phyloP scores from a whole-genome alignment of 1,284 basidiomycete species.

The Sanghuangporus weigelae region DNA sequence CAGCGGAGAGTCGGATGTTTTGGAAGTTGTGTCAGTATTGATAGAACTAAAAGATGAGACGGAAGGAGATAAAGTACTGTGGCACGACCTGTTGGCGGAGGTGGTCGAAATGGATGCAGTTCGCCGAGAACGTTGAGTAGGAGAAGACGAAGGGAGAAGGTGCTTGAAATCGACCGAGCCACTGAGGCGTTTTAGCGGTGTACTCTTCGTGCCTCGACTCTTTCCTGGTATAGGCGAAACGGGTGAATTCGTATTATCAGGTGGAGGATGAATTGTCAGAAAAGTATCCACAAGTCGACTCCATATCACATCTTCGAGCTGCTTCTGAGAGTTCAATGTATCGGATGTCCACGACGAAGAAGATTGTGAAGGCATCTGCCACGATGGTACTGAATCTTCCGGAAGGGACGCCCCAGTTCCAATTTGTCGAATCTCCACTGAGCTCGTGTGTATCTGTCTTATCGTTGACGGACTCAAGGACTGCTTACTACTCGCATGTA shows the following conservation, averaged over 20 bases:
- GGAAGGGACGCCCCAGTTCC: not conserved
- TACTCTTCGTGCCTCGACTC: not conserved
- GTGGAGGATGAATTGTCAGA: conserved; percentile 47
- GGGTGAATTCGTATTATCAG: conserved; percentile 14
- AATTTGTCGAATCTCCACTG: not conserved
- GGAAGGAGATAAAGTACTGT: not conserved
- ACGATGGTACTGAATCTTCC: conserved; percentile 1
- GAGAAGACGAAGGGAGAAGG: not conserved
- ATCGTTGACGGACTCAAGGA: not conserved
- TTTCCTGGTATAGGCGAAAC: not conserved
- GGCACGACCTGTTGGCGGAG: not conserved
- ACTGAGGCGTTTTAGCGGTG: not conserved
- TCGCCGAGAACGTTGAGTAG: not conserved
- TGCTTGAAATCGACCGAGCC: not conserved
- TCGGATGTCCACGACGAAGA: conserved; percentile 27
- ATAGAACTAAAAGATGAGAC: not conserved
- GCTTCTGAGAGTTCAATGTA: conserved; percentile 55
- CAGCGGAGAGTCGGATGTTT: conserved; percentile 3
- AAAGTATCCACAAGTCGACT: conserved; percentile 81
- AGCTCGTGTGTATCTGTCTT: not conserved
- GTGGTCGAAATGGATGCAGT: conserved; percentile 3
- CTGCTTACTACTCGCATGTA: conserved; percentile 22
- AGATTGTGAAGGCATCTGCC: conserved; percentile 19
- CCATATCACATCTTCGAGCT: conserved; percentile 61
- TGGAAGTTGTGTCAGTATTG: not conserved